Percentiles rank a stretch among this genome's conserved stretches.
Evolutionary conservation across 2,329 filamentous ascomycete species (phyloP).

Genomic region (Colletotrichum sp.): DNA sequence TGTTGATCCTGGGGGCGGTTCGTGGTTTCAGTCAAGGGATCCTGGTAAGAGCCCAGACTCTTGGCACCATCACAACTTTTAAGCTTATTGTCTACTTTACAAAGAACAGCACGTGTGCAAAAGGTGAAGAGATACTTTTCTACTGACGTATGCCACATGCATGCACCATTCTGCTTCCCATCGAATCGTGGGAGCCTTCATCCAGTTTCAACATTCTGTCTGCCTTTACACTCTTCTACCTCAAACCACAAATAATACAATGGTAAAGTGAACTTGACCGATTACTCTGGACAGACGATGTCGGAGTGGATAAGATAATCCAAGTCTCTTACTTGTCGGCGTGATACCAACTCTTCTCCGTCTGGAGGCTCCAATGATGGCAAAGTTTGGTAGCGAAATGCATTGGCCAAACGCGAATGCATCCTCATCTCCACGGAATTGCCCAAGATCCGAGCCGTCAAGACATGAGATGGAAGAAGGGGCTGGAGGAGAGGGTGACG

Average conservation of each 20-base stretch:
- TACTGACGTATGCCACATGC: not conserved
- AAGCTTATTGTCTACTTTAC: not conserved
- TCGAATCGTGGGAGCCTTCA: not conserved
- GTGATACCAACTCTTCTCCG: not conserved
- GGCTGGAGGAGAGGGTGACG: not conserved
- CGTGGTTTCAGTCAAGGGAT: not conserved
- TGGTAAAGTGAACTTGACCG: not conserved
- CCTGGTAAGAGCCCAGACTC: not conserved
- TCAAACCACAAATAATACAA: not conserved
- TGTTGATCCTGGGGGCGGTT: not conserved
- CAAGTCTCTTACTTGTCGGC: not conserved
- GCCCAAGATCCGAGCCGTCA: not conserved
- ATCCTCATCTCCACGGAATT: not conserved
- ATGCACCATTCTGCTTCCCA: not conserved
- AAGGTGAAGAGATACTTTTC: not conserved
- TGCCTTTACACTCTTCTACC: not conserved
- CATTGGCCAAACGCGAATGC: slow-evolving; percentile 5
- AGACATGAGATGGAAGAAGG: not conserved
- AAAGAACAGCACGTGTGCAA: not conserved
- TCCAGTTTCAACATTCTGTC: not conserved
- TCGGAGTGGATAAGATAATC: not conserved
- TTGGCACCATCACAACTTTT: not conserved
- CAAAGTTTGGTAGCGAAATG: not conserved
- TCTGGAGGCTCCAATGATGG: too few species aligned
- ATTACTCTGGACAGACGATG: not conserved